Evolutionary conservation across 1,284 basidiomycete genomes (phyloP), one percentile per base, ranked within the genome.

Genomic region (Wallemia ichthyophaga): DNA sequence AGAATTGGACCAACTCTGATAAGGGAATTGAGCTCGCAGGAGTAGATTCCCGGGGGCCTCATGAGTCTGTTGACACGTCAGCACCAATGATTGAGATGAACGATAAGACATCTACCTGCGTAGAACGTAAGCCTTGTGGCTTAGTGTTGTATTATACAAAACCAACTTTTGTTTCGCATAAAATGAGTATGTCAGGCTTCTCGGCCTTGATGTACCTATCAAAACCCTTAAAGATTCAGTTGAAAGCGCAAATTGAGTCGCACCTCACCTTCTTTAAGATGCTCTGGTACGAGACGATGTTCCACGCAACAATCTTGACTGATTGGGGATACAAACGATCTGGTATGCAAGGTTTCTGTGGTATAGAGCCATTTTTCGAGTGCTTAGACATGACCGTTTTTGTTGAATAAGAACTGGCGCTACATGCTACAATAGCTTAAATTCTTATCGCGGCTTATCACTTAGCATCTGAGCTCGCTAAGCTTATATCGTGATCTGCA

Each of bases 1-100:
- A 7, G 81, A 75, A 62, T 80, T 81, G 2, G 78, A 76, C 84
- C 84, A 87, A 63, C 79, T 81, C 25, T 77, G 74, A 65, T 85
- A 69, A 17, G 81, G 79, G 65, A 78, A 85, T 19, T 75, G 75
- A 25, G 68, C 65, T 25, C 70, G 75, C 31, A 85, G 67, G 15
- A 67, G 67, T 1, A 76, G 77, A 64, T 82, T 78, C 2, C 74
- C 73, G 0, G 81, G 78, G 58, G 71, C 72, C 58, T 81, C 72
- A 65, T 83, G 82, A 54, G 82, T 76, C 81, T 84, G 60, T 26
- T 11, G 37, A 21, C 37, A 21, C n/a, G n/a, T n/a, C n/a, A n/a
- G n/a, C n/a, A n/a, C n/a, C n/a, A n/a, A n/a, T n/a, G n/a, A n/a
- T n/a, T n/a, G n/a, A n/a, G n/a, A n/a, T n/a, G n/a, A n/a, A n/a